Evolutionary conservation across 2,329 filamentous ascomycete genomes (phyloP), one percentile per base, ranked within the genome.

Genomic region (Colletotrichum nymphaeae): DNA sequence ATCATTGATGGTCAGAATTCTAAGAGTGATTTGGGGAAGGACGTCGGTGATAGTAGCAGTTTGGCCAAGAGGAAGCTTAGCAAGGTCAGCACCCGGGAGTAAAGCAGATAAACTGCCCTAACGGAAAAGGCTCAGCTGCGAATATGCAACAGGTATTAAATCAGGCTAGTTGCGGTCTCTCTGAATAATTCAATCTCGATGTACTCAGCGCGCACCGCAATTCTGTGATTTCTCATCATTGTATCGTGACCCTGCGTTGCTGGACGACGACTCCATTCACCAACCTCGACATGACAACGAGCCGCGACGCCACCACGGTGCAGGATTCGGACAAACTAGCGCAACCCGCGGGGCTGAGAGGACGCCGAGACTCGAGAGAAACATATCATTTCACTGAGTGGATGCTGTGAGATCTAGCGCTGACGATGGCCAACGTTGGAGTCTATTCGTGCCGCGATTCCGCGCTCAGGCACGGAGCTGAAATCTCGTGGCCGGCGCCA

Each of bases 391-490:
- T 22, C 42, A 11, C 7, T n/a, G 42, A 49, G 37, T 42, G 37
- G 37, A 11, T 9, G 16, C 42, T 8, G 7, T 19, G 7, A 49
- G 8, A n/a, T 49, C 42, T 19, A 53, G 14, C n/a, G 3, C 28
- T 7, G n/a, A 16, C 26, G 12, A 26, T 3, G 2, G 8, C 7
- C n/a, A 28, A 28, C 4, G 5, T 11, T 26, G 19, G 60, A 26
- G 14, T 49, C 28, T 19, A 24, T n/a, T 7, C 19, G 30, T 55
- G 49, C 46, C 28, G 37, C n/a, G 26, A 16, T 55, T 5, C 63
- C 30, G 66, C 32, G 49, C 59, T 64, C 37, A 32, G 49, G 32
- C 46, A 52, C 24, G 8, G 12, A 56, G 63, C 63, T 65, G 63
- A 65, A 30, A n/a, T n/a, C 2, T 37, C 19, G 22, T n/a, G 2